Conservation (phyloP, 768 basidiomycete genomes). For the Coprinopsis marcescibilis region DNA sequence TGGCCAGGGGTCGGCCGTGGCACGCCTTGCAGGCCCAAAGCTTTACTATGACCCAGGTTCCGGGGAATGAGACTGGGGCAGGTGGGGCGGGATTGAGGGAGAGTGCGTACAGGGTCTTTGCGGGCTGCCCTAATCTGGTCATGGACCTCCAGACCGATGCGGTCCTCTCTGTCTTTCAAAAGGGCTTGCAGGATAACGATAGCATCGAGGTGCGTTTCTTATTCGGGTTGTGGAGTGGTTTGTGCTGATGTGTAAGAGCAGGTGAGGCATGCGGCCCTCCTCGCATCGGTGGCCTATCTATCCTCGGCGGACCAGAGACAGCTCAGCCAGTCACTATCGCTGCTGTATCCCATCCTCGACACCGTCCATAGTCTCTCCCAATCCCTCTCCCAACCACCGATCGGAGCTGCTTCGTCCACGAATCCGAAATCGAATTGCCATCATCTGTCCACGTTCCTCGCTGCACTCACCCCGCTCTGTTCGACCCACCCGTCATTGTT, state of each 20-base stretch:
- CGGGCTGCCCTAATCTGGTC: constrained; percentile 68
- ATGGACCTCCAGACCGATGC: constrained; percentile 71
- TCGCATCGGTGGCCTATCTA: constrained; percentile 66
- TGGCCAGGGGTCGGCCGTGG: constrained; percentile 75
- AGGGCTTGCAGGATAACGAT: constrained; percentile 61
- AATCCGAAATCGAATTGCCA: constrained; percentile 29
- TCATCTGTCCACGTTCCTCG: constrained; percentile 60
- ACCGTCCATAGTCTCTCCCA: constrained; percentile 56
- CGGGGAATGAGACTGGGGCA: constrained; percentile 16
- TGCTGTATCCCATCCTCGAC: constrained; percentile 70
- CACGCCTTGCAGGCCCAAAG: constrained; percentile 70
- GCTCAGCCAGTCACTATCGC: constrained; percentile 50
- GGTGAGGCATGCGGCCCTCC: constrained; percentile 71
- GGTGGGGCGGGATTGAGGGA: constrained; percentile 36
- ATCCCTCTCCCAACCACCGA: constrained; percentile 26
- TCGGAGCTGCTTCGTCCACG: constrained; percentile 15
- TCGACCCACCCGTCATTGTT: constrained; percentile 67
- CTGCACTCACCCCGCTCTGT: constrained; percentile 66
- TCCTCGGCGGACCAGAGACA: constrained; percentile 55
- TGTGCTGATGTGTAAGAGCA: constrained; percentile 19
- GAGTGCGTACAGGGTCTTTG: constrained; percentile 66
- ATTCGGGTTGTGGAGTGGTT: constrained; percentile 2
- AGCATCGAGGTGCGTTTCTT: constrained; percentile 47
- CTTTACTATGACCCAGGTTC: constrained; percentile 55
- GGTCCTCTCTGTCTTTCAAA: constrained; percentile 59